These are phyloP conservation scores for Podaxis pistillaris DNA, from an alignment of 768 basidiomycete genomes.

Conservation along the genomic window DNA sequence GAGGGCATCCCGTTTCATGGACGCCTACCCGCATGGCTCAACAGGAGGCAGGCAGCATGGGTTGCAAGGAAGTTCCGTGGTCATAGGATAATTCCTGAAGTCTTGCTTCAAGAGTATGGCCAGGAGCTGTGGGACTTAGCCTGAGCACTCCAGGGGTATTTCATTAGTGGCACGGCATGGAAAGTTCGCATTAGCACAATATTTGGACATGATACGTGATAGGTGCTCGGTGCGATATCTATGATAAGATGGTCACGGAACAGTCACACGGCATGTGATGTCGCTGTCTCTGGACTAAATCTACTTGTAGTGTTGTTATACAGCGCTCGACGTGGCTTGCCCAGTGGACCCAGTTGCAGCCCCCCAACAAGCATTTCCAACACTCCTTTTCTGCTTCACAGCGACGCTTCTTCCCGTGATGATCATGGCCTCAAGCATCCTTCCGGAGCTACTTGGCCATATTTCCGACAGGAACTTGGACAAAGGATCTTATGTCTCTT, in stretches of 20 bases:
- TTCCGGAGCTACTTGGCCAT: not conserved
- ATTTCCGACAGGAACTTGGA: not conserved
- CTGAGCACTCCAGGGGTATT: not conserved
- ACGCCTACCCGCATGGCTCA: conserved; percentile 9
- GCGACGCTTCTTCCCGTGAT: no score
- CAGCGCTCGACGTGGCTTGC: no score
- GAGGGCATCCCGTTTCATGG: not conserved
- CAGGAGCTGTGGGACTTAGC: not conserved
- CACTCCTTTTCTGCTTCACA: no score
- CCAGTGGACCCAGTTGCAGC: no score
- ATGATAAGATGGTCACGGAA: not conserved
- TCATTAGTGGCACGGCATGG: not conserved
- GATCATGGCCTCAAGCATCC: no score
- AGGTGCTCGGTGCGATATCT: not conserved
- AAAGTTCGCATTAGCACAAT: not conserved
- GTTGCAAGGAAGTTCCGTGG: conserved; percentile 11
- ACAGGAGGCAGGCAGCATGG: conserved; percentile 16
- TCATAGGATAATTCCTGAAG: conserved; percentile 12
- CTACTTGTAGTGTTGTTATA: no score
- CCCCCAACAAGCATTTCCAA: no score
- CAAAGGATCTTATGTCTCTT: no score
- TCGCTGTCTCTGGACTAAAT: not conserved
- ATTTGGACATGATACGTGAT: not conserved
- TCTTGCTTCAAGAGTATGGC: conserved; percentile 6
- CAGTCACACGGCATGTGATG: not conserved